Base-by-base conservation (phyloP, 2,329 filamentous ascomycete species). In the Chaetomium globosum region DNA sequence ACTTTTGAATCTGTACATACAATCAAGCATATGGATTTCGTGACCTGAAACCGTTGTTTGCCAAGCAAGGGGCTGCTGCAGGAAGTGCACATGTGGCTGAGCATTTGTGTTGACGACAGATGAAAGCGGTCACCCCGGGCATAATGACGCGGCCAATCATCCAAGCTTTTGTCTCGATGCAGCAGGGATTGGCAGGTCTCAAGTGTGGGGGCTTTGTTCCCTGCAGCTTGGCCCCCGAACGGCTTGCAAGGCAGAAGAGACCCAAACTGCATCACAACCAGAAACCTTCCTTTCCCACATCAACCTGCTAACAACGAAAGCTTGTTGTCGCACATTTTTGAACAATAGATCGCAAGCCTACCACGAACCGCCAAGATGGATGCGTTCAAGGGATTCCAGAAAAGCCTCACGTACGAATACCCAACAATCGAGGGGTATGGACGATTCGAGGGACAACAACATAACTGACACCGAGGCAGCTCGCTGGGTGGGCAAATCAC, bases 401-500 rank as follows among this genome's bases (percentile, higher is more conserved):
- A 83, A 74, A 82, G 79, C 75, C 75, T 87, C 74, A 82, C 80
- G 84, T 86, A 78, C 64, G 80, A 63, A 63, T 61, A 66, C 67
- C 59, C 19, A 43, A 7, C 8, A 43, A 19, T 43, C 39, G 39
- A 43, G 39, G 39, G 39, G 39, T 43, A 43, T 43, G 10, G 9
- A n/a, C 58, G 58, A 66, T 64, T 53, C 60, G 31, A 58, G 52
- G 23, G 23, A 59, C 36, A 31, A 51, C 1, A 55, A 13, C 28
- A 60, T 39, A 58, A 65, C 69, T 74, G 67, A 73, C 70, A 56
- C 39, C 69, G 68, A 75, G 76, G 71, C 73, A 83, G 82, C 75
- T 83, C 81, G 75, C 77, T 87, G 75, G 93, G 93, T 76, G 89
- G 91, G 70, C 89, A 89, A 73, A 91, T 98, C 80, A 93, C 92